Evolutionary conservation across 2,329 filamentous ascomycete genomes (phyloP), one percentile per base, ranked within the genome.

Genomic region (Colletotrichum sp.): DNA sequence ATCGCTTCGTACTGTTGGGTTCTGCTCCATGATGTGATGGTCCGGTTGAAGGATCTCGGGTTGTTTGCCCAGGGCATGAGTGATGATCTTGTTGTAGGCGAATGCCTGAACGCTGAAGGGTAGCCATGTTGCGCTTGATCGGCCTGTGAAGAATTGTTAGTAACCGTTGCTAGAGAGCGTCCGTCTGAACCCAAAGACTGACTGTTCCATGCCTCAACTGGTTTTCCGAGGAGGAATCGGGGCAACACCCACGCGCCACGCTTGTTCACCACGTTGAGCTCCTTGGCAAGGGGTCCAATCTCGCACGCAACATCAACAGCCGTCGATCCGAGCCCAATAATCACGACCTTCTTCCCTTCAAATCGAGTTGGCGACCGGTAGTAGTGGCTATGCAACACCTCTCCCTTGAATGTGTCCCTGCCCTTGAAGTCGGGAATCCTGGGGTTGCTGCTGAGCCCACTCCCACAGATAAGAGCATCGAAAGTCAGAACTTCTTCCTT

Each of bases 261-360:
- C 12, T 83, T 81, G 34, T 84, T 85, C 55, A 86, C 79, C 49
- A 87, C 69, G 72, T 85, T 84, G 44, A 85, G 80, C 70, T 84
- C 80, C n/a, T 77, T 79, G 18, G 83, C 83, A 2, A 80, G 79
- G 3, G 81, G 78, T 3, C 81, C 83, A 66, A 86, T 78, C 69
- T 87, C 85, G 65, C 81, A 84, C 30, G 82, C 82, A 34, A 86
- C 79, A 79, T 87, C 85, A n/a, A 84, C 81, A 6, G 85, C 85
- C 7, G 82, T 84, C 36, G 82, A 83, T 8, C 85, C 85, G 55
- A 86, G 76, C 1, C 84, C 84, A 57, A 86, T 80, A 32, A 86
- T 77, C 9, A 82, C 84, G 7, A 86, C 82, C 57, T 79, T 82
- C 77, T 86, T 85, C 26, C 84, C 83, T 60, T 82, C 82, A 71